A percentile compares a stretch with the other conserved stretches of the same genome.
phyloP scores from a whole-genome alignment of 805 yeast genomes.

The Ogataea trehaloabstinens region DNA sequence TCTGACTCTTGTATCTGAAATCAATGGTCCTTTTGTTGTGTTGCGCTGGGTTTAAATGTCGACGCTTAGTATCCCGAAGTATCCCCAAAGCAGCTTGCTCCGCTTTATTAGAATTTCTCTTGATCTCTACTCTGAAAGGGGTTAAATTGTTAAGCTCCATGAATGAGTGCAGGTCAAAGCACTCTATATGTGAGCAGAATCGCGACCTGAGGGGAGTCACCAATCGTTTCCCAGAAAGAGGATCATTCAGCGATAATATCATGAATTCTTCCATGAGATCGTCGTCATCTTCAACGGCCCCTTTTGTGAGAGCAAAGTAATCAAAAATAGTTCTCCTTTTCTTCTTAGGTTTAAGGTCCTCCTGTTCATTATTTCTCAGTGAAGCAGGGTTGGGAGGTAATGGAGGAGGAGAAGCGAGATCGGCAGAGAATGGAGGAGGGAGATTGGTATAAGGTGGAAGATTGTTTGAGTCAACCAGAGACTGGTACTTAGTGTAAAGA shows the following conservation, averaged over 20 bases:
- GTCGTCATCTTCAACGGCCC: constrained; percentile 21
- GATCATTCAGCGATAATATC: constrained; percentile 32
- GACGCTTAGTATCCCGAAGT: constrained; percentile 27
- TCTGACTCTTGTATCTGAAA: constrained; percentile 22
- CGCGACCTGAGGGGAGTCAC: constrained; percentile 30
- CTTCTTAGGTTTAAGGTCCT: neutral
- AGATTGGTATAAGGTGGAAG: no score
- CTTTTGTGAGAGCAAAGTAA: neutral
- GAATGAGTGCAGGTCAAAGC: constrained; percentile 34
- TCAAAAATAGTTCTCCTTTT: neutral
- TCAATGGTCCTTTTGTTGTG: constrained; percentile 23
- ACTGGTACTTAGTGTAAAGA: no score
- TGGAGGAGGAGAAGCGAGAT: no score
- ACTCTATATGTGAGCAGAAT: constrained; percentile 35
- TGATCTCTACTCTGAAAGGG: constrained; percentile 27
- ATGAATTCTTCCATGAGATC: constrained; percentile 29
- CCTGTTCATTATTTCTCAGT: neutral
- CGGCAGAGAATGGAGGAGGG: no score
- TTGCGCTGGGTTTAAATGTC: constrained; percentile 15
- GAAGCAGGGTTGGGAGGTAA: no score
- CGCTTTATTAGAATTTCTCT: constrained; percentile 16
- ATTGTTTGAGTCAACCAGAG: no score
- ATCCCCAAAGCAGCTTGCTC: constrained; percentile 20
- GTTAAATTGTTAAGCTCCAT: constrained; percentile 26
- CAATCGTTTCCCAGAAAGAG: constrained; percentile 30